Evolutionary conservation across 768 basidiomycete genomes (phyloP).

Genomic region (Cytidiella melzeri): DNA sequence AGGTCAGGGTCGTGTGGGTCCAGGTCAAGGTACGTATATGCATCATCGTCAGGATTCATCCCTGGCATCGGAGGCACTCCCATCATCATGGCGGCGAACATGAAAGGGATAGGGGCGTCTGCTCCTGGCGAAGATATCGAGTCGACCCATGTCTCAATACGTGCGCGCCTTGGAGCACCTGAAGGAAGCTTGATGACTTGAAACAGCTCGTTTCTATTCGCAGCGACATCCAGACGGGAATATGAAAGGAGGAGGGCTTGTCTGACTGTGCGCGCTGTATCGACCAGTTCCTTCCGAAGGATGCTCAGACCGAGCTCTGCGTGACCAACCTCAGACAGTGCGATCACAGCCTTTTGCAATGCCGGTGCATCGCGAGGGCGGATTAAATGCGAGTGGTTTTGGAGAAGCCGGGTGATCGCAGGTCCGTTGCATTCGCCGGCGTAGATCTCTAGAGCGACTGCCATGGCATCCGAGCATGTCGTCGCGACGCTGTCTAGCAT

Average conservation of each 20-base stretch:
- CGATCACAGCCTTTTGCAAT: constrained; percentile 40
- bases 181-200: constrained; percentile 40
- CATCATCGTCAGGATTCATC: constrained; percentile 33
- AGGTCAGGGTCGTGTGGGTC: constrained; percentile 48
- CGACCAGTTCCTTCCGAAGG: constrained; percentile 47
- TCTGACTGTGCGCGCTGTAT: constrained; percentile 37
- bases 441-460: constrained; percentile 50
- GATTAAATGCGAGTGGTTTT: constrained; percentile 45
- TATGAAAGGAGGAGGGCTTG: constrained; percentile 41
- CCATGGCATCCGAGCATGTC: constrained; percentile 44
- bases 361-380: constrained; percentile 48
- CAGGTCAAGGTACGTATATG: constrained; percentile 47
- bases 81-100: constrained; percentile 63
- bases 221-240: constrained; percentile 37
- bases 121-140: constrained; percentile 35
- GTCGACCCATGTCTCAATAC: constrained; percentile 49
- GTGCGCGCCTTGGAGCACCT: constrained; percentile 29
- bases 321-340: constrained; percentile 28
- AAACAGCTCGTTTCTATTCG: constrained; percentile 34
- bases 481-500: constrained; percentile 38
- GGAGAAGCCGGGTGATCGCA: constrained; percentile 37
- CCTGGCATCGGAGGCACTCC: constrained; percentile 39
- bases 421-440: constrained; percentile 30
- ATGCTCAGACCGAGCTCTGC: constrained; percentile 33
- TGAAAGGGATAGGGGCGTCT: constrained; percentile 41